Conservation (phyloP, 768 basidiomycete genomes). For the Lactarius indigo region DNA sequence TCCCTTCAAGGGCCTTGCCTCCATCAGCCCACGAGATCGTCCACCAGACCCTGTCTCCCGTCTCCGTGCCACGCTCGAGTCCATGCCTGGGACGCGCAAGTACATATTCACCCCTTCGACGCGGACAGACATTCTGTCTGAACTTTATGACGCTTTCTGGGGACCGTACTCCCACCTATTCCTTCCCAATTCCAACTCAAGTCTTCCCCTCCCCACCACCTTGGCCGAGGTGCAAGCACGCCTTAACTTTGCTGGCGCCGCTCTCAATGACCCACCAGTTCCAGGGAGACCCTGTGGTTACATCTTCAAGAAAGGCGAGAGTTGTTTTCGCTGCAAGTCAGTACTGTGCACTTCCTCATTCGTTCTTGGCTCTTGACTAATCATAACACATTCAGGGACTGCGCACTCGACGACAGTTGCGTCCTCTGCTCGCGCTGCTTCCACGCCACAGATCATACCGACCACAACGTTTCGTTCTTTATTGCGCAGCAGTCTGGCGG, state of each 20-base stretch:
- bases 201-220: constrained; percentile 58
- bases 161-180: constrained; percentile 71
- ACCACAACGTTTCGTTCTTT: constrained; percentile 92
- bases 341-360: constrained; percentile 31
- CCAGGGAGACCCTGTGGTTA: constrained; percentile 79
- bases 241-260: constrained; percentile 53
- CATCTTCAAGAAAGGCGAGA: constrained; percentile 88
- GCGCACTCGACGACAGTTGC: constrained; percentile 84
- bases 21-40: constrained; percentile 55
- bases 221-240: constrained; percentile 69
- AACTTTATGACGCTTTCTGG: constrained; percentile 81
- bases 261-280: constrained; percentile 52
- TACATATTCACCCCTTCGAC: constrained; percentile 71
- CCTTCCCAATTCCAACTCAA: constrained; percentile 59
- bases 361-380: constrained; percentile 3
- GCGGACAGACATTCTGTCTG: constrained; percentile 76
- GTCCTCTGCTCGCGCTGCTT: constrained; percentile 91
- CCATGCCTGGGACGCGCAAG: constrained; percentile 76
- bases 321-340: constrained; percentile 92
- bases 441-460: constrained; percentile 77
- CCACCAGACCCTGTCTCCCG: constrained; percentile 63
- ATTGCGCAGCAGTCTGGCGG: constrained; percentile 89
- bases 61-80: constrained; percentile 72
- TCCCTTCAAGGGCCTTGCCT: constrained; percentile 47
- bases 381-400: constrained; percentile 57